These are phyloP conservation scores for Spironucleus salmonicida DNA, from an alignment of 208 protist species.

Conservation along the genomic window DNA sequence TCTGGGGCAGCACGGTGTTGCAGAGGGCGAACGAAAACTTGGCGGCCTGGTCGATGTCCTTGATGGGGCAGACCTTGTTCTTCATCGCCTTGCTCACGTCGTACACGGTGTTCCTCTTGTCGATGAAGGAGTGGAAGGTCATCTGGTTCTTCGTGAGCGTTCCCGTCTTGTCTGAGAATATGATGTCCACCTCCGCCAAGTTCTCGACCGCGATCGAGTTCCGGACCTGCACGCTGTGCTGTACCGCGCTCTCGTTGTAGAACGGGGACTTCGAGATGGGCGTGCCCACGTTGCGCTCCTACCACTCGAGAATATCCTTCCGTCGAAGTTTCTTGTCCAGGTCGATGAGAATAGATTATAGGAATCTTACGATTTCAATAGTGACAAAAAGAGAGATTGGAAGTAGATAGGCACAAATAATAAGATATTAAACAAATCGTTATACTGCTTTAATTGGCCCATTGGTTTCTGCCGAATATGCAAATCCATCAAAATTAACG, in stretches of 20 bases:
- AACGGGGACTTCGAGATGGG: neutral
- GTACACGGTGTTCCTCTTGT: neutral
- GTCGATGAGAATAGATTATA: neutral
- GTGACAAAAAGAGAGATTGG: neutral
- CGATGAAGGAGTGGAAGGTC: constrained; percentile 47
- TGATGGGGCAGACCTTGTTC: too few species aligned
- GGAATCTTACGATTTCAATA: neutral
- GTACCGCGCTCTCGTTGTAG: neutral
- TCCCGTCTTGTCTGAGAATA: constrained; percentile 91
- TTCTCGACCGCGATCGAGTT: constrained; percentile 58
- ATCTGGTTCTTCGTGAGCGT: constrained; percentile 88
- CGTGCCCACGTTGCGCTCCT: neutral
- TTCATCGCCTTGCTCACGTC: too few species aligned
- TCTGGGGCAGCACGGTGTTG: too few species aligned
- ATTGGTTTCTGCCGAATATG: neutral
- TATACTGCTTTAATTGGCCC: neutral
- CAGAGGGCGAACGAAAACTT: too few species aligned
- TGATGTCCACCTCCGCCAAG: constrained; percentile 78
- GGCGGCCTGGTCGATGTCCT: too few species aligned
- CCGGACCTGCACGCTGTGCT: neutral
- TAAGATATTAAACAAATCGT: neutral
- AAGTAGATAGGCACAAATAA: neutral
- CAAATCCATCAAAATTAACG: neutral
- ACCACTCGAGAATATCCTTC: neutral
- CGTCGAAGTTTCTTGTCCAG: neutral